Evolutionary conservation across 2,329 filamentous ascomycete genomes (phyloP), one percentile per base, ranked within the genome.

Genomic region (Aureobasidium sp.): DNA sequence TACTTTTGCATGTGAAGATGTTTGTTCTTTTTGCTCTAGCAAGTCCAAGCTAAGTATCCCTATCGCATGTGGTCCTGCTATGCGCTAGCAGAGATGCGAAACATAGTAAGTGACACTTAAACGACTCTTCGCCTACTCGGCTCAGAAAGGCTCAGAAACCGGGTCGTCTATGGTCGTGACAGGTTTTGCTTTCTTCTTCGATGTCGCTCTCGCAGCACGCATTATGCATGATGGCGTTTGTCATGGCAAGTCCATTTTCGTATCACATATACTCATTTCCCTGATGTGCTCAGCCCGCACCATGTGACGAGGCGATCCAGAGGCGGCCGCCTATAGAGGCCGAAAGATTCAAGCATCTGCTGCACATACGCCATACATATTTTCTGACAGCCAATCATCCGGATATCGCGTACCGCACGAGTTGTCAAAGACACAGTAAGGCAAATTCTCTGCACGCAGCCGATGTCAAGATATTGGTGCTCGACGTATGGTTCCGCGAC

Each of bases 1-100:
- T 59, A n/a, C 43, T 59, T 59, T 59, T 59, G 41, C 55, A 59
- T 59, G 55, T 59, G 55, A 59, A 59, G 43, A 48, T 27, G 52
- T 59, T 48, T 20, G 26, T 47, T 29, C 26, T 29, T 59, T 57
- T 57, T 46, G 27, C 12, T 46, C 20, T 43, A 43, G 53, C 39
- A 24, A 26, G 17, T 34, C 10, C 17, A 46, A 44, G 53, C 53
- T 46, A n/a, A 20, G 41, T 36, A 36, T 57, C 24, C 1, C 39
- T 15, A 37, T 12, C 10, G 12, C 17, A 34, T 44, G 41, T 44
- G 24, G 26, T 48, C 26, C n/a, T 57, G n/a, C 7, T 36, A 26
- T 46, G 39, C 53, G n/a, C 53, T 57, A 57, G 39, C 15, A 57
- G 52, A 55, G 27, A 57, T 57, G 10, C 51, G 51, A 55, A 55